Base-by-base conservation (phyloP, 1,284 basidiomycete genomes). In the Cryptococcus jaspeensis region DNA sequence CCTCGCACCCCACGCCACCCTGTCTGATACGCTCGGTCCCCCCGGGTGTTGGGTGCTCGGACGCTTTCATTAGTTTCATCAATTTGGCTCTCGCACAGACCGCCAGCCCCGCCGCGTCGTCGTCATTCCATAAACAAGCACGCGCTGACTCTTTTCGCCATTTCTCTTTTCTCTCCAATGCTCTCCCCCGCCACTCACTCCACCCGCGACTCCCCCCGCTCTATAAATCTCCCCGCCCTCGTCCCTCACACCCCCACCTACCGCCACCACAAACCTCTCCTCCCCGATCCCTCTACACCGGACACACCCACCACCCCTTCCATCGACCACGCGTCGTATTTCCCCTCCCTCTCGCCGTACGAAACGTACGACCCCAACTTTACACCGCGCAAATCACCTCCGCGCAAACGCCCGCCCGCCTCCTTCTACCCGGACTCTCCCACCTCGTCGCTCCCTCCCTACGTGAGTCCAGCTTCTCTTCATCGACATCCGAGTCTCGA, bases 221-320 rank as follows among this genome's bases (percentile, higher is more conserved):
- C 60, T 5, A 50, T 61, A 39, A 58, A 58, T 43, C 45, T 60
- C 9, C 55, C 60, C 15, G 39, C 52, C 23, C 37, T 58, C 36
- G 43, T 58, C 35, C 50, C 53, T 6, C 60, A 58, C 41, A 53
- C 52, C 9, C 48, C 46, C 39, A 22, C 47, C 12, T 50, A 49
- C 45, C 53, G 49, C 20, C 40, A 52, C 52, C 55, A 50, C 38
- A 50, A 50, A 56, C 46, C 37, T 23, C 58, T 50, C 6, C 40
- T 35, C 39, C 46, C 50, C 42, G 41, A 53, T 42, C 50, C 56
- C 23, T 28, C 53, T 20, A 48, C 56, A 16, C 53, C 56, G 6
- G 45, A 42, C 12, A 48, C 51, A 6, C 50, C 54, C 15, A 56
- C 46, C 13, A 50, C 55, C n/a, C 55, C 59, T 37, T 37, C 44